phyloP scores from a whole-genome alignment of 2,329 filamentous ascomycete species.

The Chaetomium globosum region DNA sequence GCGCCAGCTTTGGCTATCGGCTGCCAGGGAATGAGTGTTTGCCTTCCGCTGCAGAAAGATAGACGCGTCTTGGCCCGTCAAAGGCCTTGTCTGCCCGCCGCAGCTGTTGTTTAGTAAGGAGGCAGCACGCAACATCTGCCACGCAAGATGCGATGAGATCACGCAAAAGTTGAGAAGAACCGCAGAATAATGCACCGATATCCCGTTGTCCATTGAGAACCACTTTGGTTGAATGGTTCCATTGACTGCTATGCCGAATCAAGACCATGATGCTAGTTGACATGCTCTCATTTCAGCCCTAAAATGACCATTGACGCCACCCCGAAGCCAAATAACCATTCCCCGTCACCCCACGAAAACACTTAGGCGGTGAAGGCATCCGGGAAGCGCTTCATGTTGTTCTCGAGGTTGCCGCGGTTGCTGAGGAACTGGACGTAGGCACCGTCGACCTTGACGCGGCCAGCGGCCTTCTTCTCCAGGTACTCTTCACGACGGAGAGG shows the following conservation, averaged over 20 bases:
- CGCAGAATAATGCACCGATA: conserved; percentile 7
- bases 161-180: not conserved
- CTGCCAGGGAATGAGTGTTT: not conserved
- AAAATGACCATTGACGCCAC: conserved; percentile 40
- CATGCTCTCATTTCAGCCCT: conserved; percentile 38
- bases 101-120: not conserved
- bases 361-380: conserved; percentile 71
- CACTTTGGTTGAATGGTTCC: conserved; percentile 36
- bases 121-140: not conserved
- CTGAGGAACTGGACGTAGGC: conserved; percentile 99
- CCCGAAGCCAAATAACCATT: conserved; percentile 40
- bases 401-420: conserved; percentile 82
- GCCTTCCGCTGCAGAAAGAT: not conserved
- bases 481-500: conserved; percentile 97
- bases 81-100: too few relatives aligned
- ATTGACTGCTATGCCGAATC: conserved; percentile 39
- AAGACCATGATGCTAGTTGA: conserved; percentile 38
- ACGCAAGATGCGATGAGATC: not conserved
- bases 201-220: conserved; percentile 28
- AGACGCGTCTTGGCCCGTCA: too few relatives aligned
- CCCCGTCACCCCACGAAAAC: conserved; percentile 48
- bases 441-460: conserved; percentile 94
- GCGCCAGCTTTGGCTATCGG: too few relatives aligned
- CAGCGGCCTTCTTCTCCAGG: conserved; percentile 89
- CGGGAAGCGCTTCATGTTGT: conserved; percentile 95